Percentiles rank a stretch among this genome's conserved stretches.
phyloP scores from a whole-genome alignment of 75 land plant species.

The Azolla pinnata region DNA sequence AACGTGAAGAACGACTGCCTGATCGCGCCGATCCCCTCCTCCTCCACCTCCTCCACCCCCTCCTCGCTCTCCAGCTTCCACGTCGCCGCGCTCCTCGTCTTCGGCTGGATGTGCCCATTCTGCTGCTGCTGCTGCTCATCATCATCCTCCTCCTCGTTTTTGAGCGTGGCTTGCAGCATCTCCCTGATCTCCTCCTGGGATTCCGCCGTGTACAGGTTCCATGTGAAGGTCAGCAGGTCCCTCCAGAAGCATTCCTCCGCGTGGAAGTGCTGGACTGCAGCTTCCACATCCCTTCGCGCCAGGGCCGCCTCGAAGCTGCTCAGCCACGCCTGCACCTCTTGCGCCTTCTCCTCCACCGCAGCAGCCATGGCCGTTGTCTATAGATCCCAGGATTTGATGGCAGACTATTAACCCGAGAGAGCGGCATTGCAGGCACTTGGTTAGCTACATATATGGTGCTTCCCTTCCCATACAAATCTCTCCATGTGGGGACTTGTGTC shows the following conservation, averaged over 20 bases:
- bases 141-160: too few species aligned
- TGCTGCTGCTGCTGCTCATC: too few species aligned
- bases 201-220: slow-evolving; percentile 10
- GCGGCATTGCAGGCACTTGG: too few species aligned
- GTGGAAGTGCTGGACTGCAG: background rate
- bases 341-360: slow-evolving; percentile 1
- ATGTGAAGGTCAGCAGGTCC: slow-evolving; percentile 9
- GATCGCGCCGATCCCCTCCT: background rate
- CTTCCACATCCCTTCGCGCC: background rate
- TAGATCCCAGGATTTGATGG: too few species aligned
- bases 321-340: slow-evolving; percentile 3
- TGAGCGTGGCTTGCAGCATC: slow-evolving; percentile 8
- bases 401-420: too few species aligned
- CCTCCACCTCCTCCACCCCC: background rate
- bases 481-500: too few species aligned
- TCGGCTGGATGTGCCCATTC: too few species aligned
- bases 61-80: background rate
- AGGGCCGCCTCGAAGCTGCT: background rate
- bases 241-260: slow-evolving; percentile 12
- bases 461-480: too few species aligned
- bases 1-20: slow-evolving; percentile 6
- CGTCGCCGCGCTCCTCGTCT: too few species aligned
- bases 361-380: too few species aligned
- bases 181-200: background rate
- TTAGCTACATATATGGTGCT: too few species aligned